These are phyloP conservation scores for Ceratocystis colombiana DNA, from an alignment of 2,329 filamentous ascomycete species.

Conservation along the genomic window DNA sequence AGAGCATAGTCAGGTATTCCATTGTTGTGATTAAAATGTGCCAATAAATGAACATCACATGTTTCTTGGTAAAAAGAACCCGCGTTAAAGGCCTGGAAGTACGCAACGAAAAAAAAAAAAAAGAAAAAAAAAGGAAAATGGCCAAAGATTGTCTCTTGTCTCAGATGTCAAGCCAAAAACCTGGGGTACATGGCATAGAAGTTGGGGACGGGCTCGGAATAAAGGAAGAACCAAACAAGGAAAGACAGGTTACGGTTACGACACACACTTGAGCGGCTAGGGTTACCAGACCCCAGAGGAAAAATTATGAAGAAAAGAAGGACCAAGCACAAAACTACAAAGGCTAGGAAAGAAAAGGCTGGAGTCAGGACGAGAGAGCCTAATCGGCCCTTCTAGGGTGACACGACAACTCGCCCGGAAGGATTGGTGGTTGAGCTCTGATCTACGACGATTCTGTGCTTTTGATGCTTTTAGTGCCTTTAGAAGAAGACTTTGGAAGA, in stretches of 20 bases:
- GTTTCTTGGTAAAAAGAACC: no score
- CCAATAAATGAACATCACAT: no score
- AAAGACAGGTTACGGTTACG: neutral
- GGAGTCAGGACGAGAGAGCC: neutral
- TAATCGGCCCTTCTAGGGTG: slow-evolving; percentile 11
- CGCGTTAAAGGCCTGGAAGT: no score
- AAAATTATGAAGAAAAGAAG: neutral
- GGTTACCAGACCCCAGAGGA: neutral
- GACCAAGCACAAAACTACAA: no score
- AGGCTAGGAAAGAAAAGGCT: slow-evolving; percentile 4
- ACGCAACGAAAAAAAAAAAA: neutral
- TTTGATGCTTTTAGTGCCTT: neutral
- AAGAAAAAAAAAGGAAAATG: neutral
- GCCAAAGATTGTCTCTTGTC: neutral
- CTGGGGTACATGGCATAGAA: slow-evolving; percentile 7
- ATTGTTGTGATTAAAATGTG: no score
- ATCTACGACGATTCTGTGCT: slow-evolving; percentile 4
- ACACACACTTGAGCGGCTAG: neutral
- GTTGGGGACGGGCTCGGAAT: neutral
- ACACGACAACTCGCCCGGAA: slow-evolving; percentile 11
- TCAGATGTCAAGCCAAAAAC: neutral
- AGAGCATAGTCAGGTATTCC: no score
- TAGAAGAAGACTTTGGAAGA: slow-evolving; percentile 8
- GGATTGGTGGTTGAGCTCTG: slow-evolving; percentile 4
- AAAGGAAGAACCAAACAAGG: slow-evolving; percentile 6